phyloP scores from a whole-genome alignment of 495 filamentous ascomycete genomes.

The Xylaria cubensis region DNA sequence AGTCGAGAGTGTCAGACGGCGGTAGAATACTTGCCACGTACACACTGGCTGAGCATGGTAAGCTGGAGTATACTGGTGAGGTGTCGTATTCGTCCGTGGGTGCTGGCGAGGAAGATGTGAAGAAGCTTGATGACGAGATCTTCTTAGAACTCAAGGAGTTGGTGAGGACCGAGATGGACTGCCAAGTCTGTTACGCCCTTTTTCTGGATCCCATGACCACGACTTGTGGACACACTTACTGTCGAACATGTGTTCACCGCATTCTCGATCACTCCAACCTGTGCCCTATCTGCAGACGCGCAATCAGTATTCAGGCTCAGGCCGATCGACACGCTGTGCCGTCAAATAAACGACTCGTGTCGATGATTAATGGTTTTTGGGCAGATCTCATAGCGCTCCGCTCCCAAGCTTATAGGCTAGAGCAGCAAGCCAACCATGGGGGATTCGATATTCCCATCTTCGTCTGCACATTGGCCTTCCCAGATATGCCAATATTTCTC shows the following conservation, averaged over 20 bases:
- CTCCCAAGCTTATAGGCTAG: conserved; percentile 43
- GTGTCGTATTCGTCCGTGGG: conserved; percentile 55
- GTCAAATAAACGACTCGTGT: conserved; percentile 66
- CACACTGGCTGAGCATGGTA: conserved; percentile 34
- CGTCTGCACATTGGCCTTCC: conserved; percentile 80
- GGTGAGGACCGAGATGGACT: conserved; percentile 75
- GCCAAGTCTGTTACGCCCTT: conserved; percentile 83
- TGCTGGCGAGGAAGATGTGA: conserved; percentile 43
- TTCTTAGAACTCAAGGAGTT: conserved; percentile 65
- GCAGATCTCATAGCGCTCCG: conserved; percentile 63
- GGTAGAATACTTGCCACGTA: conserved; percentile 68
- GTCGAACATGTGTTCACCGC: conserved; percentile 75
- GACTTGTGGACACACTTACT: conserved; percentile 88
- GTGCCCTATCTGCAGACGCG: conserved; percentile 80
- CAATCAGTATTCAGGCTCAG: conserved; percentile 65
- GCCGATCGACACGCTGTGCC: conserved; percentile 56
- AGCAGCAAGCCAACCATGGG: conserved; percentile 47
- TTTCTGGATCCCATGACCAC: conserved; percentile 84
- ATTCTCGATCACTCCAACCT: conserved; percentile 75
- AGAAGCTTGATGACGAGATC: conserved; percentile 56
- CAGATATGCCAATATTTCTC: conserved; percentile 81
- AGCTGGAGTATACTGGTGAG: conserved; percentile 34
- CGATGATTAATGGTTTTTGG: conserved; percentile 68
- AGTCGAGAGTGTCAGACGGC: conserved; percentile 49
- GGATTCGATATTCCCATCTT: conserved; percentile 76